Percentiles rank a stretch among this genome's conserved stretches.
phyloP scores from a whole-genome alignment of 257 asterid species.

The Coffea eugenioides region DNA sequence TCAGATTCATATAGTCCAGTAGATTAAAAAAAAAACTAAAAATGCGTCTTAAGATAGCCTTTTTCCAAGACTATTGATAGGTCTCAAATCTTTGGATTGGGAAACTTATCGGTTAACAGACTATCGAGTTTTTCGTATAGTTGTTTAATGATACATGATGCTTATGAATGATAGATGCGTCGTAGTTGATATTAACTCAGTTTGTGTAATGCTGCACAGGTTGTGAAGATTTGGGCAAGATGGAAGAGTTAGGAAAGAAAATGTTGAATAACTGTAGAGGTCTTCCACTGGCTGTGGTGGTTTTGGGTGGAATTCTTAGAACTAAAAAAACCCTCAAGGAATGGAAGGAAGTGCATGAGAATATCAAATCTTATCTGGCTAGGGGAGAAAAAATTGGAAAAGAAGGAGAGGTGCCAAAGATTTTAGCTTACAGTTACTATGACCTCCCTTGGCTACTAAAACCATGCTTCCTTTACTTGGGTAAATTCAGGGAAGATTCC shows the following conservation, averaged over 20 bases:
- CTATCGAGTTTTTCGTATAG: too few relatives aligned
- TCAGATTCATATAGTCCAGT: too few relatives aligned
- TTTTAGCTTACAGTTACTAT: not conserved
- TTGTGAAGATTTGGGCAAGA: not conserved
- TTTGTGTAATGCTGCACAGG: not conserved
- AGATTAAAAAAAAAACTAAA: too few relatives aligned
- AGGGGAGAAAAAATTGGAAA: not conserved
- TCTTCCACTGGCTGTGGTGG: not conserved
- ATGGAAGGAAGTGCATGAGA: not conserved
- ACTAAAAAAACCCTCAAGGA: not conserved
- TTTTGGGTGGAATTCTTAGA: not conserved
- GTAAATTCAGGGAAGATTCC: not conserved
- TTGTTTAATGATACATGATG: too few relatives aligned
- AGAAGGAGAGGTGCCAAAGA: not conserved
- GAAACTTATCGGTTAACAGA: too few relatives aligned
- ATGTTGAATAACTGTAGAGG: not conserved
- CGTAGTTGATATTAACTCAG: not conserved
- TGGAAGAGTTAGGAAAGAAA: not conserved
- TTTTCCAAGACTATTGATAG: too few relatives aligned
- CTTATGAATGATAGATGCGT: too few relatives aligned
- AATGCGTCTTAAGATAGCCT: too few relatives aligned
- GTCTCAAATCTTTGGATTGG: too few relatives aligned
- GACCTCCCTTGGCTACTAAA: not conserved
- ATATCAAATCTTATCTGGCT: not conserved
- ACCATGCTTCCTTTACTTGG: conserved; percentile 5